Conservation (phyloP, 1,284 basidiomycete genomes). For the Naganishia sp. region DNA sequence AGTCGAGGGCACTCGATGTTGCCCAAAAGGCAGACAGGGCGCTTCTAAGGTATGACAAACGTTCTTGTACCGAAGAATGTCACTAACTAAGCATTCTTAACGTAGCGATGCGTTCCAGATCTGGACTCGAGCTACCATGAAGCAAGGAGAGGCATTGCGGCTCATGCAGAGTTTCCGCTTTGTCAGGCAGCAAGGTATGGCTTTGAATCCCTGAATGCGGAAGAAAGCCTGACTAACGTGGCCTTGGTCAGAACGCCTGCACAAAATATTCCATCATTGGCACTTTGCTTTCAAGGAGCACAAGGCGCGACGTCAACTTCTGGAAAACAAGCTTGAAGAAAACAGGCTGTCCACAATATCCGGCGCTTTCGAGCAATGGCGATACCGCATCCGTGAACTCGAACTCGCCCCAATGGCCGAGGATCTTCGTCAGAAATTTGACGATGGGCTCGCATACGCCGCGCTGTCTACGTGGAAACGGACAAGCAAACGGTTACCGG, state of each 20-base stretch:
- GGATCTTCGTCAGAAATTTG: slow-evolving; percentile 23
- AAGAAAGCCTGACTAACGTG: background rate
- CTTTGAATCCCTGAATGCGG: background rate
- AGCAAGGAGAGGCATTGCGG: slow-evolving; percentile 32
- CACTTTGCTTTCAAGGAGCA: slow-evolving; percentile 20
- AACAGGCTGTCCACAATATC: slow-evolving; percentile 2
- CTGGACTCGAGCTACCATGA: slow-evolving; percentile 29
- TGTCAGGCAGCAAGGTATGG: slow-evolving; percentile 32
- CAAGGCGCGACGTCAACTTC: slow-evolving; percentile 17
- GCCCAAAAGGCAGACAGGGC: slow-evolving; percentile 5
- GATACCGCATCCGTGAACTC: slow-evolving; percentile 19
- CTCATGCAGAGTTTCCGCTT: slow-evolving; percentile 35
- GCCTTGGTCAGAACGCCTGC: slow-evolving; percentile 4
- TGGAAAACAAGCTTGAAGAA: slow-evolving; percentile 13
- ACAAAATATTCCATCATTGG: slow-evolving; percentile 28
- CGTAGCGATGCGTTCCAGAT: slow-evolving; percentile 18
- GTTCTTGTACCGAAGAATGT: background rate
- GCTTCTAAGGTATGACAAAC: slow-evolving; percentile 11
- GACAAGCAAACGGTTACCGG: slow-evolving; percentile 30
- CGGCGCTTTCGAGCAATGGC: slow-evolving; percentile 28
- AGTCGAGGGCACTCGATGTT: slow-evolving; percentile 9
- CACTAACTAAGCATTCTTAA: background rate
- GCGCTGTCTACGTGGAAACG: slow-evolving; percentile 28
- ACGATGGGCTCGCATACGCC: slow-evolving; percentile 32
- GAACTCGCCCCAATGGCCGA: slow-evolving; percentile 26